A percentile compares a stretch with the other conserved stretches of the same genome.
Evolutionary conservation across 2,329 filamentous ascomycete species (phyloP).

Genomic region (Arthrobotrys sphaeroides): DNA sequence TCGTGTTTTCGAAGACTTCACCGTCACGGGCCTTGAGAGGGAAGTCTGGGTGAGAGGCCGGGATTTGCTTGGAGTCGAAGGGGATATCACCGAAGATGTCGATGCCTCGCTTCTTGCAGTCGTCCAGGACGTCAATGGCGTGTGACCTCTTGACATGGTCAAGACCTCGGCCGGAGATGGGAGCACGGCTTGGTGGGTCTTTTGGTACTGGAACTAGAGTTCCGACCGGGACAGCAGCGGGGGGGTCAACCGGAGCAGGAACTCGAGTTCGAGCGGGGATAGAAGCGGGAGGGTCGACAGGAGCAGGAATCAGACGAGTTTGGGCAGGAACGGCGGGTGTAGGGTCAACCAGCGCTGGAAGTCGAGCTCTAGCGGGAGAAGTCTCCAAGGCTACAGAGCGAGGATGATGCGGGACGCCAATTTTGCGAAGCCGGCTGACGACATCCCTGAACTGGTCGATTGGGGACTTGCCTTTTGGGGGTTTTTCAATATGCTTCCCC

Average conservation of each 20-base stretch:
- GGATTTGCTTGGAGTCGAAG: neutral
- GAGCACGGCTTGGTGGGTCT: neutral
- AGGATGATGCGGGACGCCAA: neutral
- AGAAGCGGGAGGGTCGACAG: neutral
- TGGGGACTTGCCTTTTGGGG: neutral
- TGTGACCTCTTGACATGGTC: neutral
- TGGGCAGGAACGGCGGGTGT: too few relatives aligned
- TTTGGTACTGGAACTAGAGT: too few relatives aligned
- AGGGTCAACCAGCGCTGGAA: too few relatives aligned
- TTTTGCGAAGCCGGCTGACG: neutral
- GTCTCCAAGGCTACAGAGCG: too few relatives aligned
- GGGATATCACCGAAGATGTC: conserved; percentile 24
- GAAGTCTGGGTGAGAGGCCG: neutral
- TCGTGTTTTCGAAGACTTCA: neutral
- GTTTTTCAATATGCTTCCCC: neutral
- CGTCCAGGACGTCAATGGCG: neutral
- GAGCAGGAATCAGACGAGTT: neutral
- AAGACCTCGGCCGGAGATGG: neutral
- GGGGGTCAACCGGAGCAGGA: neutral
- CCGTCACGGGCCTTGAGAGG: neutral
- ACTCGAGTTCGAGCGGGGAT: neutral
- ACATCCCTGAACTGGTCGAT: neutral
- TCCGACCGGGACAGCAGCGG: neutral
- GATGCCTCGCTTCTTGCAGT: conserved; percentile 4
- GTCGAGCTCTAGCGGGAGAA: neutral